Base-by-base conservation (phyloP, 192 early-diverging fungal genomes). In the Chytriomyces confervae region DNA sequence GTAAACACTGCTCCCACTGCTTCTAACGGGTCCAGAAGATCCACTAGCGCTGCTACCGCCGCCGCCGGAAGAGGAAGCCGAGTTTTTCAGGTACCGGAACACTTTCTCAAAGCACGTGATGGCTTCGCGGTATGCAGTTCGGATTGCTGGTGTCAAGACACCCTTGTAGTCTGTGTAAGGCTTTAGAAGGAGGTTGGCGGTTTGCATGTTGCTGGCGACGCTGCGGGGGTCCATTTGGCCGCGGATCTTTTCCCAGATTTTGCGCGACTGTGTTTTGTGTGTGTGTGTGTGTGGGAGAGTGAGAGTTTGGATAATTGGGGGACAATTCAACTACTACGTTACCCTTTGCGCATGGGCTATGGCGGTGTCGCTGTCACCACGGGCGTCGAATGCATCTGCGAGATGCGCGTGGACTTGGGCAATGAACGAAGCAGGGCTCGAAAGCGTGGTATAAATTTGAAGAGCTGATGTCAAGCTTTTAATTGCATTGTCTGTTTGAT, bases 91-190 rank as follows among this genome's bases (percentile, higher is more conserved):
- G 77, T 72, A 86, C 66, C 86, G 76, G 62, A 88, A 88, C n/a
- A 86, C 80, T 61, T 84, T 84, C 66, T 88, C 86, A 61, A 79
- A 80, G 65, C 86, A 88, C 5, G 20, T 62, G 72, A 88, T 84
- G 13, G 86, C 86, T 53, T 88, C 86, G 29, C 80, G 75, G 65
- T 88, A 86, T 4, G 82, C 80, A 44, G 62, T 50, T 46, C 77
- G 76, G 43, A 88, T 83, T 10, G 46, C 63, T 6, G 86, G 86
- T 23, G 86, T 85, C 68, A 87, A 53, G 5, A 87, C 83, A 1
- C 82, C 82, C 8, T 16, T 48, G 65, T 81, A 82, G 13, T 76
- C 77, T 27, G 43, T 51, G 57, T 80, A 88, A 18, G 84, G 84
- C 18, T 77, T 78, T 69, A 88, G 66, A 3, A 88, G 70, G 45